These are phyloP conservation scores for Malassezia sympodialis DNA, from an alignment of 1,284 basidiomycete genomes.

Conservation along the genomic window DNA sequence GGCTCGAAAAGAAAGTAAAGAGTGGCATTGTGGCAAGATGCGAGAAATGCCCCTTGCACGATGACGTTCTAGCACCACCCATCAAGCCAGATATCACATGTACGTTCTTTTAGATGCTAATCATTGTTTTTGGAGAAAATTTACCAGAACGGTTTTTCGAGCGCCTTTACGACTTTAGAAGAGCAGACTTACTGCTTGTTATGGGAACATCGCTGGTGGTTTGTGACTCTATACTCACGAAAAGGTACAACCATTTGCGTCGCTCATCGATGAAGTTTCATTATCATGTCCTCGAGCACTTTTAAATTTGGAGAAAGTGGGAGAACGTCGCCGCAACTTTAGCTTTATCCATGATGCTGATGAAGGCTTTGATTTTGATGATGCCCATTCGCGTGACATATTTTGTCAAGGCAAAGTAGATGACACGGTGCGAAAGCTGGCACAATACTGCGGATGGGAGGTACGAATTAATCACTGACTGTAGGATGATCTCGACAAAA, in stretches of 20 bases:
- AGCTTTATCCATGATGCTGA: constrained; percentile 21
- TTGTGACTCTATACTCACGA: not conserved
- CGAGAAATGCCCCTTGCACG: constrained; percentile 19
- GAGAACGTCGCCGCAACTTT: constrained; percentile 49
- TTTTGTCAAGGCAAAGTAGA: constrained; percentile 37
- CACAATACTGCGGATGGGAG: constrained; percentile 31
- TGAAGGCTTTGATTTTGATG: constrained; percentile 43
- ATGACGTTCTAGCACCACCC: constrained; percentile 17
- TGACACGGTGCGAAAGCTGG: constrained; percentile 25
- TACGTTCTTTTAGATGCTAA: constrained; percentile 1
- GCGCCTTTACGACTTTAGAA: constrained; percentile 48
- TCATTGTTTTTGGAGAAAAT: constrained; percentile 39
- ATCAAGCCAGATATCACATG: constrained; percentile 48
- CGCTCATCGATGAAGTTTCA: constrained; percentile 51
- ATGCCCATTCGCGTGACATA: constrained; percentile 26
- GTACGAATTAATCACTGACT: not conserved
- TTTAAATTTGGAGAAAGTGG: constrained; percentile 55
- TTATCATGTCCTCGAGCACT: constrained; percentile 51
- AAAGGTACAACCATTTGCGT: constrained; percentile 54
- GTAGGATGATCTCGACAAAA: constrained; percentile 12
- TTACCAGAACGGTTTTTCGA: constrained; percentile 40
- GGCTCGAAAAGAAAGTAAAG: constrained; percentile 32
- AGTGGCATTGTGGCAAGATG: constrained; percentile 35
- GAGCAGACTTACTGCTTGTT: constrained; percentile 75
- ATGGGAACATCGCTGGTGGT: constrained; percentile 76